These are phyloP conservation scores for Chrysochromulina parva DNA, from an alignment of 78 protist species.

Conservation along the genomic window DNA sequence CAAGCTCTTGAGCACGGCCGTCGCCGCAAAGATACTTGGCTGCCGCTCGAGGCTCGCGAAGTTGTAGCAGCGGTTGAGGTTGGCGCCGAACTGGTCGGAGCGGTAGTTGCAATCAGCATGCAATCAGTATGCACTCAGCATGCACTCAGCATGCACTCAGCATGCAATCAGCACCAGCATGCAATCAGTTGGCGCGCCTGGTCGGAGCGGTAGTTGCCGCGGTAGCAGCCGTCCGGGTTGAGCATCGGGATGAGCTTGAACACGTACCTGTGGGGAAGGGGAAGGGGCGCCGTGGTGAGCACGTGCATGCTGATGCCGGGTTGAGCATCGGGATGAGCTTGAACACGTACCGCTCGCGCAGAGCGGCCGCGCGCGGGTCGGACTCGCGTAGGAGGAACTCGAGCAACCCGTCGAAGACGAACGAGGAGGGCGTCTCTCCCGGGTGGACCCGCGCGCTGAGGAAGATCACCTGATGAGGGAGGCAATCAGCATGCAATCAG, in stretches of 20 bases:
- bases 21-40: background rate
- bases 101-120: background rate
- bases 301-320: no score
- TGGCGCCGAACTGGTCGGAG: constrained; percentile 46
- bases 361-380: constrained; percentile 28
- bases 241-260: constrained; percentile 33
- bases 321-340: constrained; percentile 35
- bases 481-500: no score
- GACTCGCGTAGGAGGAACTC: background rate
- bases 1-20: background rate
- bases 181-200: no score
- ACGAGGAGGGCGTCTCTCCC: constrained; percentile 52
- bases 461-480: background rate
- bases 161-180: no score
- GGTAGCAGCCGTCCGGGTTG: constrained; percentile 59
- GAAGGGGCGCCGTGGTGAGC: no score
- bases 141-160: no score
- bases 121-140: no score
- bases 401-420: constrained; percentile 15
- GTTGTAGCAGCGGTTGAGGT: constrained; percentile 45
- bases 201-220: constrained; percentile 29
- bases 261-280: no score
- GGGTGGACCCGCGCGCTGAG: constrained; percentile 59
- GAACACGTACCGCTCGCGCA: constrained; percentile 35
- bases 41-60: background rate